These are phyloP conservation scores for Pichia cabralensis DNA, from an alignment of 805 yeast genomes.

Conservation along the genomic window DNA sequence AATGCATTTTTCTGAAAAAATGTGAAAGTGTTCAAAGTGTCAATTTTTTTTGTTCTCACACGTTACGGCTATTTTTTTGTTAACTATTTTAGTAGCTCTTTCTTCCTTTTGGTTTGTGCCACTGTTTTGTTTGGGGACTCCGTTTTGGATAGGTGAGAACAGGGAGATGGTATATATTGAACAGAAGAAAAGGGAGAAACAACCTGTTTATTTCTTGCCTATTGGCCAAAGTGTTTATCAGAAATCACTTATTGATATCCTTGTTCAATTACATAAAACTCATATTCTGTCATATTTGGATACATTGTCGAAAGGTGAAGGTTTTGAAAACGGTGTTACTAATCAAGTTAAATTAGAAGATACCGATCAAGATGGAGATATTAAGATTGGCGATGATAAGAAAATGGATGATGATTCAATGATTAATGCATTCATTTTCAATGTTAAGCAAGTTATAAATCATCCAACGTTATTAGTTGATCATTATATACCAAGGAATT, in stretches of 20 bases:
- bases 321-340: too few relatives aligned
- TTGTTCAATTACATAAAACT: slow-evolving; percentile 32
- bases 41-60: too few relatives aligned
- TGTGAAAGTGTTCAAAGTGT: too few relatives aligned
- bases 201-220: slow-evolving; percentile 27
- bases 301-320: too few relatives aligned
- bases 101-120: too few relatives aligned
- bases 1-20: too few relatives aligned
- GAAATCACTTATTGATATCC: slow-evolving; percentile 32
- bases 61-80: too few relatives aligned
- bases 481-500: slow-evolving; percentile 65
- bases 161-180: too few relatives aligned
- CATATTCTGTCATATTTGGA: slow-evolving; percentile 11
- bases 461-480: slow-evolving; percentile 69
- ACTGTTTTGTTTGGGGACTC: too few relatives aligned
- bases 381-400: too few relatives aligned
- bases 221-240: slow-evolving; percentile 35
- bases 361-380: background rate
- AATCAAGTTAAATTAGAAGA: background rate
- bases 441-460: slow-evolving; percentile 39
- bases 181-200: slow-evolving; percentile 7
- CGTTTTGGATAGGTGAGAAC: too few relatives aligned
- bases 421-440: slow-evolving; percentile 34
- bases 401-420: slow-evolving; percentile 23
- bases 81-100: too few relatives aligned